Evolutionary conservation across 2,329 filamentous ascomycete species (phyloP).

Genomic region (Neurospora sp.): DNA sequence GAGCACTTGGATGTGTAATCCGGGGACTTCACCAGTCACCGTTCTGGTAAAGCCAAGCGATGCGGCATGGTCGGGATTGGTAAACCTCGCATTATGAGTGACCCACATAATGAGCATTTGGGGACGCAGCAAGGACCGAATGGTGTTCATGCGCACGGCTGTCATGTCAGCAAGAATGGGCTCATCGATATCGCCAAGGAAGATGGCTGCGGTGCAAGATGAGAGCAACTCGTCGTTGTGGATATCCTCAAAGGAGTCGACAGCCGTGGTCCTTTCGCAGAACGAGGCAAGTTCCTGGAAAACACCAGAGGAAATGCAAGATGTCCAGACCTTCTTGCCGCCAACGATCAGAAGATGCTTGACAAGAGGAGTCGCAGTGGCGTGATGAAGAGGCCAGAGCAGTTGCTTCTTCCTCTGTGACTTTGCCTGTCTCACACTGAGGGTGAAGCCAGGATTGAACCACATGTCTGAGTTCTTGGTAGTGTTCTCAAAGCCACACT

Average conservation of each 20-base stretch:
- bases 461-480: slow-evolving; percentile 24
- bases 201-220: slow-evolving; percentile 22
- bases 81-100: slow-evolving; percentile 14
- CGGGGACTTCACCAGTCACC: slow-evolving; percentile 22
- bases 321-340: slow-evolving; percentile 12
- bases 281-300: slow-evolving; percentile 11
- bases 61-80: slow-evolving; percentile 21
- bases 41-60: slow-evolving; percentile 24
- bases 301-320: slow-evolving; percentile 15
- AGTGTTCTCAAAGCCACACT: slow-evolving; percentile 23
- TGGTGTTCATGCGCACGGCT: slow-evolving; percentile 17
- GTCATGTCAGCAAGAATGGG: slow-evolving; percentile 27
- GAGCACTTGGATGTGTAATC: slow-evolving; percentile 22
- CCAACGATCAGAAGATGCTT: slow-evolving; percentile 25
- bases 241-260: slow-evolving; percentile 12
- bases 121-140: slow-evolving; percentile 19
- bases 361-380: slow-evolving; percentile 2
- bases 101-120: slow-evolving; percentile 24
- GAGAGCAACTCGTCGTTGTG: slow-evolving; percentile 19
- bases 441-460: slow-evolving; percentile 22
- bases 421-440: slow-evolving; percentile 29
- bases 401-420: slow-evolving; percentile 15
- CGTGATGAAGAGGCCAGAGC: slow-evolving; percentile 10
- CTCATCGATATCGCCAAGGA: slow-evolving; percentile 28
- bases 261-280: slow-evolving; percentile 14